Conservation (phyloP, 805 yeast species). For the Ogataea siamensis region DNA sequence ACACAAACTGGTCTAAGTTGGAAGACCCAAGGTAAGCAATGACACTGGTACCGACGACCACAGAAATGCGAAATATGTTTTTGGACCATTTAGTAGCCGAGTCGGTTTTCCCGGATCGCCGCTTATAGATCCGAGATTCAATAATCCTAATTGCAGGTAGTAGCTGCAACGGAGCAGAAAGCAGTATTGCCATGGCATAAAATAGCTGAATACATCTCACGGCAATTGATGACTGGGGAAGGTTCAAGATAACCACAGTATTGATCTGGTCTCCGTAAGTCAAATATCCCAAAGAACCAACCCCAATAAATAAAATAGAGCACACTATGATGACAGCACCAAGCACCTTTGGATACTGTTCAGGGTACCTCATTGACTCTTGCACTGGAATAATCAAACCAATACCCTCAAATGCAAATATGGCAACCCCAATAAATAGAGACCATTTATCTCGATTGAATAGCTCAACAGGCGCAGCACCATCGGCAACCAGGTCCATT, state of each 20-base stretch:
- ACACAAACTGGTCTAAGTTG: slow-evolving; percentile 69
- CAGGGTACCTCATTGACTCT: slow-evolving; percentile 76
- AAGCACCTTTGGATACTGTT: slow-evolving; percentile 66
- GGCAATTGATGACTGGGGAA: slow-evolving; percentile 63
- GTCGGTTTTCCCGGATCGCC: slow-evolving; percentile 57
- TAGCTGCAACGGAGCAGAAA: slow-evolving; percentile 78
- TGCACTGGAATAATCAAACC: slow-evolving; percentile 80
- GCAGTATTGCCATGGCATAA: slow-evolving; percentile 69
- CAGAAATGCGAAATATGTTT: slow-evolving; percentile 52
- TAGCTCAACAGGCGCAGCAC: slow-evolving; percentile 50
- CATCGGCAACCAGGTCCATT: slow-evolving; percentile 42
- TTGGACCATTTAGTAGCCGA: slow-evolving; percentile 61
- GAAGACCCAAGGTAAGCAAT: slow-evolving; percentile 68
- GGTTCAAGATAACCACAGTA: slow-evolving; percentile 68
- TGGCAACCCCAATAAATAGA: slow-evolving; percentile 77
- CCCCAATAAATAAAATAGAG: slow-evolving; percentile 55
- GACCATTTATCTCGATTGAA: slow-evolving; percentile 64
- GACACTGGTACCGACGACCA: slow-evolving; percentile 53
- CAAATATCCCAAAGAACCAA: slow-evolving; percentile 67
- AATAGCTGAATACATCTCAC: slow-evolving; percentile 67
- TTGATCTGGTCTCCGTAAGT: slow-evolving; percentile 64
- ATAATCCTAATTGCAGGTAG: slow-evolving; percentile 76
- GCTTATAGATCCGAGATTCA: slow-evolving; percentile 59
- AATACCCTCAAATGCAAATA: slow-evolving; percentile 86
- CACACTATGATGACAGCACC: slow-evolving; percentile 61